Evolutionary conservation across 768 basidiomycete genomes (phyloP).

Genomic region (Boletus patriciae): DNA sequence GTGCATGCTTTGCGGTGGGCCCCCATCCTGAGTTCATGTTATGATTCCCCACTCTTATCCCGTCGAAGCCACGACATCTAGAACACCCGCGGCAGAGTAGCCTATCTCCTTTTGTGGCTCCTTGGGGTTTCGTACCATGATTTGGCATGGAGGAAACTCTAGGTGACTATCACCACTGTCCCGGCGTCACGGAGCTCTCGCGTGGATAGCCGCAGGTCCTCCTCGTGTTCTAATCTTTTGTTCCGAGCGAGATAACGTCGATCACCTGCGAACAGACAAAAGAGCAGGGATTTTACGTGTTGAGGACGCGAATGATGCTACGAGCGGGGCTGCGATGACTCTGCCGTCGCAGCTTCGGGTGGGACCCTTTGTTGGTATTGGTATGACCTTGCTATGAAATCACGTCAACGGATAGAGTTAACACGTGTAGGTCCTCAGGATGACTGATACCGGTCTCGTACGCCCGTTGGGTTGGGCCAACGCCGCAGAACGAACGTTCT

Average conservation of each 20-base stretch:
- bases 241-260: slow-evolving; percentile 5
- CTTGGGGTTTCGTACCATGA: not conserved
- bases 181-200: slow-evolving; percentile 25
- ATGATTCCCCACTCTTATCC: slow-evolving; percentile 21
- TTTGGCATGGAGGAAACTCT: not conserved
- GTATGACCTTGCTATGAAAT: slow-evolving; percentile 9
- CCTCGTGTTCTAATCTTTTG: slow-evolving; percentile 23
- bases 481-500: slow-evolving; percentile 13
- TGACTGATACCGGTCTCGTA: not conserved
- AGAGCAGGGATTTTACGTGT: slow-evolving; percentile 20
- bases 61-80: slow-evolving; percentile 1
- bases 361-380: not conserved
- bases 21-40: slow-evolving; percentile 4
- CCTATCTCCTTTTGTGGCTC: slow-evolving; percentile 6
- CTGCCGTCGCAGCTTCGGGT: not conserved
- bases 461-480: slow-evolving; percentile 7
- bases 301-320: slow-evolving; percentile 1
- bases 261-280: slow-evolving; percentile 4
- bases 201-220: slow-evolving; percentile 24
- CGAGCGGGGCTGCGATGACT: not conserved
- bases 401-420: slow-evolving; percentile 7
- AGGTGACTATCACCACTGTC: slow-evolving; percentile 14
- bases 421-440: slow-evolving; percentile 24
- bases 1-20: slow-evolving; percentile 19
- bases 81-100: slow-evolving; percentile 4